phyloP scores from a whole-genome alignment of 768 basidiomycete species.

The Udeniomyces megalosporus region DNA sequence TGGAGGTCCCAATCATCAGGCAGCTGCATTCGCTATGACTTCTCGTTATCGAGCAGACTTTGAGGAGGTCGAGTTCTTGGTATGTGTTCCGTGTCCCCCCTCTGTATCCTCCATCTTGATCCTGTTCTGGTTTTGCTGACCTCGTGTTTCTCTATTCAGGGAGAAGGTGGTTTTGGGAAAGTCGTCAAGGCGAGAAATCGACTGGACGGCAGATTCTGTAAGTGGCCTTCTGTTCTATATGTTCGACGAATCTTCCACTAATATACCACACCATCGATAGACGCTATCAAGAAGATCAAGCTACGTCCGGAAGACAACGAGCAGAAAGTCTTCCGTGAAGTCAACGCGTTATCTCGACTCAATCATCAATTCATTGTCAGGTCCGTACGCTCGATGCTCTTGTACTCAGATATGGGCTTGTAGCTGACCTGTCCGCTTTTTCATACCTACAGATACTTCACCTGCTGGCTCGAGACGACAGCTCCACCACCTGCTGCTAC shows the following conservation, averaged over 20 bases:
- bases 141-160: conserved; percentile 34
- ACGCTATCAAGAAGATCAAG: conserved; percentile 70
- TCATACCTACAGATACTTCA: conserved; percentile 10
- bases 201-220: conserved; percentile 59
- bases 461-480: conserved; percentile 10
- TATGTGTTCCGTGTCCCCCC: conserved; percentile 21
- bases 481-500: neutral
- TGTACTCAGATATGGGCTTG: no score
- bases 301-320: conserved; percentile 63
- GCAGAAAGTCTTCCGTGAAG: conserved; percentile 67
- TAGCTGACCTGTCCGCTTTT: neutral
- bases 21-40: conserved; percentile 34
- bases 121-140: neutral
- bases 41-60: conserved; percentile 88
- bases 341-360: conserved; percentile 69
- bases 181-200: conserved; percentile 86
- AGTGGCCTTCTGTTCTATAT: neutral
- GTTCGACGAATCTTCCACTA: neutral
- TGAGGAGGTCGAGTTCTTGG: conserved; percentile 77
- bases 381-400: no score
- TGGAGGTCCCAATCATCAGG: conserved; percentile 17
- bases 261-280: neutral
- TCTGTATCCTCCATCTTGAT: neutral
- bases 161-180: conserved; percentile 78
- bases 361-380: conserved; percentile 80